Evolutionary conservation across 1,139 yeast genomes (phyloP).

Genomic region (Geotrichum fermentans): DNA sequence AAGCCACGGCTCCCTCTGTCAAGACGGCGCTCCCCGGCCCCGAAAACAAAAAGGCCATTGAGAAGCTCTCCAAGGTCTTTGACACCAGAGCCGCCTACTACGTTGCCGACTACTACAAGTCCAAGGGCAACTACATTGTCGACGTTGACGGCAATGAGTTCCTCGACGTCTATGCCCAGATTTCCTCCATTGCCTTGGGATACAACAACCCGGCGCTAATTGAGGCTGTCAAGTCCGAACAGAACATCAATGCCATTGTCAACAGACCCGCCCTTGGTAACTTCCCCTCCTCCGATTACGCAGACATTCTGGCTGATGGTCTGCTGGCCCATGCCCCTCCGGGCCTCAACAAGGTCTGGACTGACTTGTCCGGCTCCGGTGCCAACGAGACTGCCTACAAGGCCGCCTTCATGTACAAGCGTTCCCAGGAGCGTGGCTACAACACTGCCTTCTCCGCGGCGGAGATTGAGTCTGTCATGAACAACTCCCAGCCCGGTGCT

Average conservation of each 20-base stretch:
- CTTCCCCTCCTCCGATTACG: constrained; percentile 63
- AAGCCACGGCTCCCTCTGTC: constrained; percentile 58
- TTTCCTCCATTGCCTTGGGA: constrained; percentile 73
- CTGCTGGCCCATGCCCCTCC: constrained; percentile 64
- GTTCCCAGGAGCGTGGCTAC: constrained; percentile 51
- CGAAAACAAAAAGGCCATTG: constrained; percentile 44
- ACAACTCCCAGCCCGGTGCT: constrained; percentile 64
- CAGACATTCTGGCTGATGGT: constrained; percentile 51
- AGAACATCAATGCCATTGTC: constrained; percentile 61
- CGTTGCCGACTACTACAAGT: constrained; percentile 62
- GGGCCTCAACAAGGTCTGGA: constrained; percentile 64
- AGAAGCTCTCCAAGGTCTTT: constrained; percentile 50
- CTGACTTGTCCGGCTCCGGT: constrained; percentile 76
- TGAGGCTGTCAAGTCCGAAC: constrained; percentile 57
- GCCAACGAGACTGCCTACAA: constrained; percentile 82
- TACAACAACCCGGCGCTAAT: constrained; percentile 70
- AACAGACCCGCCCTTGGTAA: constrained; percentile 77
- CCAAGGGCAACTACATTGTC: constrained; percentile 63
- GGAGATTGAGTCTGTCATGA: constrained; percentile 60
- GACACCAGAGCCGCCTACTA: constrained; percentile 66
- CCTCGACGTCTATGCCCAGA: constrained; percentile 72
- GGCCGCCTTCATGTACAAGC: constrained; percentile 77
- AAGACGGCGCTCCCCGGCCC: constrained; percentile 63
- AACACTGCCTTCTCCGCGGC: constrained; percentile 51
- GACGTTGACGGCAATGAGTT: constrained; percentile 66